Percentiles rank a stretch among this genome's conserved stretches.
phyloP scores from a whole-genome alignment of 2,329 filamentous ascomycete genomes.

The Periconia digitata region DNA sequence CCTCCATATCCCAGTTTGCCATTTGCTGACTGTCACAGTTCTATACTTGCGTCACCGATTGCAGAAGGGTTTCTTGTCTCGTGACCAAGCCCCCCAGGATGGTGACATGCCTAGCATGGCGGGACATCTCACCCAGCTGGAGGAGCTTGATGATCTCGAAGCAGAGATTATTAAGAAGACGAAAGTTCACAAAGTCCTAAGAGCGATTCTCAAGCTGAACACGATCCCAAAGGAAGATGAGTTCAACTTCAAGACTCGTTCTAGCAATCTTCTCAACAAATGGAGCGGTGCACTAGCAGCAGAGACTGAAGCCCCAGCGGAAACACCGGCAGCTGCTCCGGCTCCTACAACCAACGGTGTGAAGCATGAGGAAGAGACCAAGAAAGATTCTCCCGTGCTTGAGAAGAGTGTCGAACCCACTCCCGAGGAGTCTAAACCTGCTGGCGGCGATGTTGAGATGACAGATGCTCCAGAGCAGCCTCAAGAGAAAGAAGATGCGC shows the following conservation, averaged over 20 bases:
- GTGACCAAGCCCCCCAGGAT: constrained; percentile 82
- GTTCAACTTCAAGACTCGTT: constrained; percentile 84
- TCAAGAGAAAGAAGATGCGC: constrained; percentile 21
- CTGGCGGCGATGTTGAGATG: constrained; percentile 31
- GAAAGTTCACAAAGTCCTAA: constrained; percentile 98
- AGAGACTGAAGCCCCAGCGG: constrained; percentile 30
- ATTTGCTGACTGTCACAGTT: constrained; percentile 53
- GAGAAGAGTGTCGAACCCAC: constrained; percentile 35
- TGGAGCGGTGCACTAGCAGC: constrained; percentile 77
- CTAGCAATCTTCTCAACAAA: constrained; percentile 74
- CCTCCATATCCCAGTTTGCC: background rate
- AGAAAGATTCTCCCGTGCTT: constrained; percentile 43
- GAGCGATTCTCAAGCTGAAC: constrained; percentile 86
- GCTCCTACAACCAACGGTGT: constrained; percentile 37
- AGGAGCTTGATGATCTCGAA: constrained; percentile 78
- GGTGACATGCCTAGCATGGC: constrained; percentile 80
- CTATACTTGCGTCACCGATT: constrained; percentile 91
- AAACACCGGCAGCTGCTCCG: constrained; percentile 16
- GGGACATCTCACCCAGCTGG: constrained; percentile 77
- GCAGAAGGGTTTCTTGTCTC: constrained; percentile 87
- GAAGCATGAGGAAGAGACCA: constrained; percentile 42
- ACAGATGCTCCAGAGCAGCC: constrained; percentile 25
- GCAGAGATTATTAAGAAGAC: constrained; percentile 84
- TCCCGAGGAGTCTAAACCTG: constrained; percentile 18
- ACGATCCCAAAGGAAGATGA: constrained; percentile 80